A percentile compares a stretch with the other conserved stretches of the same genome.
Conservation (phyloP, 305 asterid genomes). For the Ilex paraguariensis region DNA sequence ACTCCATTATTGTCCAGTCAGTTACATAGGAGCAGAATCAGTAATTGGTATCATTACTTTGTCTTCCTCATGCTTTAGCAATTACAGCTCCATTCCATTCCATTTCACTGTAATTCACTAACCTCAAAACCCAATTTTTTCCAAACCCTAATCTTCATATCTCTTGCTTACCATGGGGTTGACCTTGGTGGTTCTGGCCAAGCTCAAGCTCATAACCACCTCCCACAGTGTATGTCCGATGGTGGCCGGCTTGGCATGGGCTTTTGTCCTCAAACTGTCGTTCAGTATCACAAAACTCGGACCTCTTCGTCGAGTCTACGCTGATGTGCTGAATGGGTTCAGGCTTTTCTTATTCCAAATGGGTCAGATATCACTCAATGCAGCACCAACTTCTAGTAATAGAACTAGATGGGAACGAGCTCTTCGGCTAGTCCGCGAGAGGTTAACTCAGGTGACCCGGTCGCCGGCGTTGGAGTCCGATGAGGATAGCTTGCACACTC, state of each 20-base stretch:
- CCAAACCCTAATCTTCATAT: background rate
- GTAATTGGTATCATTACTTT: too few species aligned
- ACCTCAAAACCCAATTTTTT: background rate
- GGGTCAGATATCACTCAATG: constrained; percentile 35
- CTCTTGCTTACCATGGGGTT: constrained; percentile 22
- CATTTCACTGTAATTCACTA: background rate
- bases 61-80: too few species aligned
- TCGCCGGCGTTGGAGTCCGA: constrained; percentile 21
- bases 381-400: constrained; percentile 4
- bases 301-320: constrained; percentile 34
- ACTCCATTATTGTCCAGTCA: too few species aligned
- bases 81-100: background rate
- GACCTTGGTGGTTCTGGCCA: constrained; percentile 33
- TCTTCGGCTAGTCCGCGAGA: constrained; percentile 38
- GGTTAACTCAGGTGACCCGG: constrained; percentile 33
- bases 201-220: constrained; percentile 28
- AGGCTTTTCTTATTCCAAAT: constrained; percentile 54
- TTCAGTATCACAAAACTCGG: constrained; percentile 20
- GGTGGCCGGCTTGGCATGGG: constrained; percentile 37
- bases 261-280: constrained; percentile 44
- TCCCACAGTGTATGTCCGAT: constrained; percentile 28
- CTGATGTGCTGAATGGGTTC: constrained; percentile 15
- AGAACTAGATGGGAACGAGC: constrained; percentile 56
- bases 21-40: too few species aligned
- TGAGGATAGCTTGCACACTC: constrained; percentile 45